A percentile compares a stretch with the other conserved stretches of the same genome.
phyloP scores from a whole-genome alignment of 2,329 filamentous ascomycete genomes.

The Colletotrichum orchidophilum region DNA sequence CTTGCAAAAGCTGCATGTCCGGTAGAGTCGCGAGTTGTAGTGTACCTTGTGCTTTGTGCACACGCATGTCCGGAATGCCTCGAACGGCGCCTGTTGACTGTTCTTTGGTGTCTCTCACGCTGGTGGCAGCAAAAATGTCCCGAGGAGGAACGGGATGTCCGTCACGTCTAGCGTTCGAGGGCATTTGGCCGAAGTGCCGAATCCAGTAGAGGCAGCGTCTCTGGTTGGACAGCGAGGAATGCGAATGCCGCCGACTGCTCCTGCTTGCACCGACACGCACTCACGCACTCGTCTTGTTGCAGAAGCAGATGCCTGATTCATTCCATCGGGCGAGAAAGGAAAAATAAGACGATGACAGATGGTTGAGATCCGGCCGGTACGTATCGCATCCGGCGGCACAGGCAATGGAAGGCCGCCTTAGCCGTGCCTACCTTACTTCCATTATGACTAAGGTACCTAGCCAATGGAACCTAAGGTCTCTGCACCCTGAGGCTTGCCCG shows the following conservation, averaged over 20 bases:
- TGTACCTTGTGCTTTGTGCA: background rate
- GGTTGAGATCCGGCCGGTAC: background rate
- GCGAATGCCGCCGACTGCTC: constrained; percentile 7
- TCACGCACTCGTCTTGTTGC: background rate
- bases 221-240: constrained; percentile 19
- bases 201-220: constrained; percentile 7
- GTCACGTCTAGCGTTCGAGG: constrained; percentile 5
- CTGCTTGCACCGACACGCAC: background rate
- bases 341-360: background rate
- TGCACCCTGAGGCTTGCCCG: too few species aligned
- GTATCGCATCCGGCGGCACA: background rate
- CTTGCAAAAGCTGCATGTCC: background rate
- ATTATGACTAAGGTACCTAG: background rate
- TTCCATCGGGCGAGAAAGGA: background rate
- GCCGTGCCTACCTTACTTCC: background rate
- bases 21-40: background rate
- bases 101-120: background rate
- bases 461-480: too few species aligned
- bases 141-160: background rate
- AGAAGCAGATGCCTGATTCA: constrained; percentile 1
- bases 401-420: background rate
- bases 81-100: background rate
- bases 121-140: background rate
- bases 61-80: constrained; percentile 13
- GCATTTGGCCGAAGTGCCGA: constrained; percentile 24